These are phyloP conservation scores for Bryum argenteum DNA, from an alignment of 225 moss, liverwort and hornwort genomes.

Conservation along the genomic window DNA sequence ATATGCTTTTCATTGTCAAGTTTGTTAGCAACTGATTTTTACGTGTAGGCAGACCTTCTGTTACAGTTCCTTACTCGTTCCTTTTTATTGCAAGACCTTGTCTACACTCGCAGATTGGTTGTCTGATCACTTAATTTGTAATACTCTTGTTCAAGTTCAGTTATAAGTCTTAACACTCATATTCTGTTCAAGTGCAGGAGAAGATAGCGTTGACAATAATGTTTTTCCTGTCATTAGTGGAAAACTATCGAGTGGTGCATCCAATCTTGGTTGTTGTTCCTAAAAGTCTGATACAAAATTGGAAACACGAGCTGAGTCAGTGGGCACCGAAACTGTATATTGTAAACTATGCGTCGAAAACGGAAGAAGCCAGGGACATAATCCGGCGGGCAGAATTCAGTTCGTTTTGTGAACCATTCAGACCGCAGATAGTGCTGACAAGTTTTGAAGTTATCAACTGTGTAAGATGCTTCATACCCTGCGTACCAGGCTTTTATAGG, in stretches of 20 bases:
- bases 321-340: constrained; percentile 73
- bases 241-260: constrained; percentile 64
- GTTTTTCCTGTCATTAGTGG: constrained; percentile 81
- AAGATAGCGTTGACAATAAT: constrained; percentile 68
- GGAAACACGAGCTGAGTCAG: constrained; percentile 76
- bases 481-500: neutral
- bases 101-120: constrained; percentile 18
- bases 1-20: constrained; percentile 5
- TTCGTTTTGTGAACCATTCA: constrained; percentile 48
- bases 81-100: neutral
- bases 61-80: constrained; percentile 1
- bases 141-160: neutral
- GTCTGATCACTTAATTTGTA: neutral
- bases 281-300: constrained; percentile 58
- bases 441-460: constrained; percentile 73
- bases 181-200: constrained; percentile 61
- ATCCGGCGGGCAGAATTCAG: constrained; percentile 74
- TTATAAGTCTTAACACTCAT: constrained; percentile 13
- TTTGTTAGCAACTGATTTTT: constrained; percentile 6
- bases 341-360: constrained; percentile 69
- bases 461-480: constrained; percentile 50
- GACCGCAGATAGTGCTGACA: constrained; percentile 81
- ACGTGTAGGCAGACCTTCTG: neutral
- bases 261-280: constrained; percentile 83
- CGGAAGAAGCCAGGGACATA: constrained; percentile 66